phyloP scores from a whole-genome alignment of 2,329 filamentous ascomycete genomes.

The Hortaea sp. region DNA sequence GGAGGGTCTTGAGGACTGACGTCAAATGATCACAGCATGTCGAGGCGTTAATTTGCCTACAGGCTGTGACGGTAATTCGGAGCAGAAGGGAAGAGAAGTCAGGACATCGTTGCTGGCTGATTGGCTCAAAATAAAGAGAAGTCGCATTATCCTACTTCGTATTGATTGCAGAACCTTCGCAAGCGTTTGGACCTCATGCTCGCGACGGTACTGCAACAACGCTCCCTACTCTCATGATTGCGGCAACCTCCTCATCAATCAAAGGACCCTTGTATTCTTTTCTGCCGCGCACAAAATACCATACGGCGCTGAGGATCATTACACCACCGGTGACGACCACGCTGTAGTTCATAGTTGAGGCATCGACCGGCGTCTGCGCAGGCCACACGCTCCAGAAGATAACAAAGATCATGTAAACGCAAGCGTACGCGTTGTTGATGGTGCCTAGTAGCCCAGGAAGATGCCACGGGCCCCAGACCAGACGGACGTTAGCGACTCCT shows the following conservation, averaged over 20 bases:
- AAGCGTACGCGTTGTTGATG: constrained; percentile 46
- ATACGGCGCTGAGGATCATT: constrained; percentile 27
- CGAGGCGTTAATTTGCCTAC: too few species aligned
- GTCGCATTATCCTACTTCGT: too few species aligned
- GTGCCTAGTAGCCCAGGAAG: constrained; percentile 42
- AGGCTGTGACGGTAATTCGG: too few species aligned
- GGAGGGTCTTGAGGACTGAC: too few species aligned
- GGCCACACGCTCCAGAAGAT: constrained; percentile 49
- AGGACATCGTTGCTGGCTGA: too few species aligned
- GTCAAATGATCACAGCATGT: too few species aligned
- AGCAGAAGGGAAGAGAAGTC: too few species aligned
- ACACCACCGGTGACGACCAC: constrained; percentile 30
- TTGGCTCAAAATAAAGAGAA: too few species aligned
- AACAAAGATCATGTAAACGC: constrained; percentile 43
- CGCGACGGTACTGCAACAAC: constrained; percentile 7
- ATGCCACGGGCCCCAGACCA: constrained; percentile 48
- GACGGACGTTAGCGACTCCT: constrained; percentile 16
- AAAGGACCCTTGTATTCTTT: constrained; percentile 29
- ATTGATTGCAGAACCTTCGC: too few species aligned
- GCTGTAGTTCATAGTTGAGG: constrained; percentile 34
- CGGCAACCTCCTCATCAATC: constrained; percentile 25
- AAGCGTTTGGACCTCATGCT: too few species aligned
- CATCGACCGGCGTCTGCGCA: constrained; percentile 23
- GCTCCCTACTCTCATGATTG: constrained; percentile 18
- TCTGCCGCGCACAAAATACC: constrained; percentile 28